phyloP scores from a whole-genome alignment of 148 eudicot genomes.

The Chenopodium suecicum region DNA sequence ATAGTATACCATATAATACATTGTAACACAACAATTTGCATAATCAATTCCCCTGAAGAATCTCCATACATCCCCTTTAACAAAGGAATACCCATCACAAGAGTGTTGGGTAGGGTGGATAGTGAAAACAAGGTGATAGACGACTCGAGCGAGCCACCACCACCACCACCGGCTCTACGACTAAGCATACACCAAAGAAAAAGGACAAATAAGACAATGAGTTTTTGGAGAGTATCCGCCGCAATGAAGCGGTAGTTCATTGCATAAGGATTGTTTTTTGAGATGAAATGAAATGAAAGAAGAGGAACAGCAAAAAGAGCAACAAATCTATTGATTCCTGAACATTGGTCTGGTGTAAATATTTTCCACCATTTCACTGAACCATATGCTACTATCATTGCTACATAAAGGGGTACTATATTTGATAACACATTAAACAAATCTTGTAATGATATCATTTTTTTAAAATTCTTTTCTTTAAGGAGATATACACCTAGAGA shows the following conservation, averaged over 20 bases:
- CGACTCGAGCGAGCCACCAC: constrained; percentile 65
- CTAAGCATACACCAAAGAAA: constrained; percentile 56
- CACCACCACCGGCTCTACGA: constrained; percentile 24
- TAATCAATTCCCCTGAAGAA: constrained; percentile 61
- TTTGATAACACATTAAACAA: constrained; percentile 79
- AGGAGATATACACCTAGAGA: neutral
- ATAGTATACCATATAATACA: constrained; percentile 83
- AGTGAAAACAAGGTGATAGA: constrained; percentile 73
- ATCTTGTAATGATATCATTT: constrained; percentile 58
- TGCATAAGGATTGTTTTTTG: constrained; percentile 66
- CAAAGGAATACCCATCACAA: constrained; percentile 86
- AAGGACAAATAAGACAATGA: constrained; percentile 51
- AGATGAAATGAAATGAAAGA: constrained; percentile 80
- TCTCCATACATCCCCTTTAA: constrained; percentile 85
- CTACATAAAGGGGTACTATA: constrained; percentile 81
- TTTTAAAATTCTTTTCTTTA: neutral
- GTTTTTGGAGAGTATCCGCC: constrained; percentile 73
- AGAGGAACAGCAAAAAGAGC: constrained; percentile 82
- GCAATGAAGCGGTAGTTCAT: constrained; percentile 87
- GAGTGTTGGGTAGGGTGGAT: constrained; percentile 75
- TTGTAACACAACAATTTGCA: constrained; percentile 78
- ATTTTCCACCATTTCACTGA: constrained; percentile 94
- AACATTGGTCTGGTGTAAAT: constrained; percentile 77
- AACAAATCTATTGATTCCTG: constrained; percentile 80
- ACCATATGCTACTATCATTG: constrained; percentile 86